A percentile compares a stretch with the other conserved stretches of the same genome.
phyloP scores from a whole-genome alignment of 352 stramenopile species.

The Thalassiosira hispida region DNA sequence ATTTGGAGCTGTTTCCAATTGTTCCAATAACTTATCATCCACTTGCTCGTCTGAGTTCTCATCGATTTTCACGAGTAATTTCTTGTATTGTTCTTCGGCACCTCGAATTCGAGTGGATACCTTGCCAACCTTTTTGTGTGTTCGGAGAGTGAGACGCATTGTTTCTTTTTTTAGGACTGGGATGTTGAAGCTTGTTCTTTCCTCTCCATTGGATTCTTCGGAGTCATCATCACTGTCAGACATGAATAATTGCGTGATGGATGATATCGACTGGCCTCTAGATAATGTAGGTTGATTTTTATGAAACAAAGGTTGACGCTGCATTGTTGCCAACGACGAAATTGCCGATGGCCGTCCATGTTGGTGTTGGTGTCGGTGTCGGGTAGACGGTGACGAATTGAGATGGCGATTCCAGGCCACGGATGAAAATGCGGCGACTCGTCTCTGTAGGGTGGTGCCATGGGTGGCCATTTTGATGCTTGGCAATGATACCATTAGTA shows the following conservation, averaged over 20 bases:
- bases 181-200: constrained; percentile 53
- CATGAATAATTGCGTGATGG: constrained; percentile 38
- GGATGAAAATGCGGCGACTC: constrained; percentile 22
- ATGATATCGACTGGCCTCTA: background rate
- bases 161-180: constrained; percentile 76
- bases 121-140: constrained; percentile 84
- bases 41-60: constrained; percentile 21
- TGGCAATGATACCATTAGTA: constrained; percentile 31
- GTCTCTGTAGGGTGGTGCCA: constrained; percentile 4
- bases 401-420: background rate
- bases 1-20: constrained; percentile 74
- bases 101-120: constrained; percentile 54
- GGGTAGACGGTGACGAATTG: constrained; percentile 5
- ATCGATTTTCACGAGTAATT: constrained; percentile 33
- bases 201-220: background rate
- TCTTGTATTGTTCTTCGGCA: constrained; percentile 63
- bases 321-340: background rate
- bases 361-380: constrained; percentile 1
- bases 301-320: background rate
- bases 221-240: constrained; percentile 18
- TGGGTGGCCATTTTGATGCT: constrained; percentile 15
- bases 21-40: constrained; percentile 54
- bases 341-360: background rate
- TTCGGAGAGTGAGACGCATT: constrained; percentile 61
- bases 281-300: background rate